Conservation (phyloP, 164 flowering plant species). For the Nymphaea thermarum region DNA sequence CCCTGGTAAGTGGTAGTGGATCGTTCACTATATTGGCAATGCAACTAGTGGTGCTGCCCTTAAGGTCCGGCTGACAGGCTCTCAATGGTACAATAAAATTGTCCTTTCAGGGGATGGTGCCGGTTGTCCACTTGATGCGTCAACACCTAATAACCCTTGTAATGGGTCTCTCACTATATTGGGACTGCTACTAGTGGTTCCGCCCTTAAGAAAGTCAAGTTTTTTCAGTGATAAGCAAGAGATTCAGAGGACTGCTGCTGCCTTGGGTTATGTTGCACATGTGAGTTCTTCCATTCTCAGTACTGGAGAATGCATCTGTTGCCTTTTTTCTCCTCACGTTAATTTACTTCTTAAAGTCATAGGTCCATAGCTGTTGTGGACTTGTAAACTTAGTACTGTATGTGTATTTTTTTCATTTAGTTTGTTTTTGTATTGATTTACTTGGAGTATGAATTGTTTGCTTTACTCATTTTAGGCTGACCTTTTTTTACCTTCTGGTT, state of each 20-base stretch:
- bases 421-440: too few species aligned
- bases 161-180: slow-evolving; percentile 42
- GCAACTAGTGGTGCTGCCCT: slow-evolving; percentile 54
- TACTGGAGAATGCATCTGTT: neutral
- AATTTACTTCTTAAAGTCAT: neutral
- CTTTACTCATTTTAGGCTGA: neutral
- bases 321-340: neutral
- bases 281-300: slow-evolving; percentile 28
- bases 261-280: slow-evolving; percentile 89
- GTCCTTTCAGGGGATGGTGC: slow-evolving; percentile 31
- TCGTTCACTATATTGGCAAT: slow-evolving; percentile 67
- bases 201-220: slow-evolving; percentile 65
- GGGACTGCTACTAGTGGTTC: slow-evolving; percentile 59
- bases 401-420: neutral
- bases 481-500: neutral
- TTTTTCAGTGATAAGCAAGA: slow-evolving; percentile 91
- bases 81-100: too few species aligned
- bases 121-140: slow-evolving; percentile 12
- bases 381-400: too few species aligned
- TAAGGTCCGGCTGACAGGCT: slow-evolving; percentile 12
- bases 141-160: slow-evolving; percentile 42
- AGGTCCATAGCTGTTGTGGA: neutral
- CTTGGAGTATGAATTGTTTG: too few species aligned
- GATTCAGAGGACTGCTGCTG: slow-evolving; percentile 78
- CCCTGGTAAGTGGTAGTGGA: slow-evolving; percentile 18